Evolutionary conservation across 768 basidiomycete species (phyloP).

Genomic region (Cystobasidium ongulense): DNA sequence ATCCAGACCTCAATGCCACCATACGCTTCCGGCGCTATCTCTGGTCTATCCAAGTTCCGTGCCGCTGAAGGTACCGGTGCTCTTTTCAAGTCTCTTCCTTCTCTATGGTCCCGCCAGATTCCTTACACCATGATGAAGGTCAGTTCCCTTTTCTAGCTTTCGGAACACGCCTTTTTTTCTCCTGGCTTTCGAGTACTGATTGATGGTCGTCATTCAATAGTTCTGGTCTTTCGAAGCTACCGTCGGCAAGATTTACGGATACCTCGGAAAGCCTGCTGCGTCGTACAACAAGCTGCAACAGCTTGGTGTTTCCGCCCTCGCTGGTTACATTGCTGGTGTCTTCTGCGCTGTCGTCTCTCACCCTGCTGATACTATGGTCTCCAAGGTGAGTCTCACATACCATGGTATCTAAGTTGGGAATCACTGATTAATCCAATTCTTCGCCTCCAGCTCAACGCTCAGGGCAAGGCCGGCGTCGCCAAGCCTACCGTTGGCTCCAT

Average conservation of each 20-base stretch:
- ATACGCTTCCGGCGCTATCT: slow-evolving; percentile 34
- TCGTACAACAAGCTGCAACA: slow-evolving; percentile 43
- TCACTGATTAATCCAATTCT: background rate
- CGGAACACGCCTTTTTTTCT: background rate
- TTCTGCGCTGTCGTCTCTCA: slow-evolving; percentile 40
- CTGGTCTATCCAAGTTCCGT: slow-evolving; percentile 38
- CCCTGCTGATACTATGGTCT: slow-evolving; percentile 42
- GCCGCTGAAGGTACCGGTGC: slow-evolving; percentile 39
- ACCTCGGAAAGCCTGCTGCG: slow-evolving; percentile 38
- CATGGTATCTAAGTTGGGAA: background rate
- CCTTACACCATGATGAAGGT: slow-evolving; percentile 42
- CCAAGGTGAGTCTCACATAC: background rate
- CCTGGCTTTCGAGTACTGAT: background rate
- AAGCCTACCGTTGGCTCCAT: slow-evolving; percentile 40
- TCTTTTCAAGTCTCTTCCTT: slow-evolving; percentile 42
- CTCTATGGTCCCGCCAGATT: slow-evolving; percentile 43
- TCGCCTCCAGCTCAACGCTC: slow-evolving; percentile 39
- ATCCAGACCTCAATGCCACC: slow-evolving; percentile 43
- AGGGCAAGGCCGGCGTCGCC: slow-evolving; percentile 34
- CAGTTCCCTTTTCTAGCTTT: background rate
- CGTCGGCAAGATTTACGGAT: slow-evolving; percentile 40
- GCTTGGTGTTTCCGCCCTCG: slow-evolving; percentile 41
- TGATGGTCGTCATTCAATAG: background rate
- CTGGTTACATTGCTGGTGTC: slow-evolving; percentile 42
- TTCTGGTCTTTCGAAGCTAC: slow-evolving; percentile 42